Base-by-base conservation (phyloP, 1,139 yeast species). In the Lodderomyces margitis region DNA sequence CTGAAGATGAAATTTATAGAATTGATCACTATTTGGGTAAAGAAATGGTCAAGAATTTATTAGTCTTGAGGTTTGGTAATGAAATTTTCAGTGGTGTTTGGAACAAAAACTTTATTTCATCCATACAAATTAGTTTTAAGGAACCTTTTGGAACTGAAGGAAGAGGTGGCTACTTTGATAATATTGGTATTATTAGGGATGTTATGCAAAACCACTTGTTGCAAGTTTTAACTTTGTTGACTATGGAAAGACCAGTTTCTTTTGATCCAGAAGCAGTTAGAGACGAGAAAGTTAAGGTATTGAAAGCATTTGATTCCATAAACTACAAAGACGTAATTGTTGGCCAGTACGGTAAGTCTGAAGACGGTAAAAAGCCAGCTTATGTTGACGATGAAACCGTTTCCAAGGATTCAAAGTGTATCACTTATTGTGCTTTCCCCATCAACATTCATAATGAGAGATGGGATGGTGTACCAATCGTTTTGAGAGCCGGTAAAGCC, bases 71-170 rank as follows among this genome's bases (percentile, higher is more conserved):
- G 59, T 92, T 92, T 60, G 96, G 95, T 52, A 92, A 92, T 68
- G 82, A 83, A 57, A 77, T 91, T 62, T 74, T 92, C 58, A 78
- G 78, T 58, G 87, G 95, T 19, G 80, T 87, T 42, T 92, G 98
- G 97, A 85, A 86, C 69, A 81, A 75, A 60, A 78, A 85, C 51
- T 83, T 78, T 64, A 81, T 92, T 58, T 75, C 81, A 48, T 79
- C 83, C 40, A 82, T 92, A 48, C 97, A 91, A 68, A 81, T 92
- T 52, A 78, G 92, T 17, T 91, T 92, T 73, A 94, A 94, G 70
- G 99, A 92, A 68, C 86, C 92, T 10, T 91, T 94, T 57, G 98
- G 98, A 45, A 92, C 98, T 36, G 97, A 92, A 67, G 98, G 98
- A 46, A 82, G 99, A 60, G 98, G 98, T 52, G 98, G 98, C 31